These are phyloP conservation scores for Phytophthora quininea DNA, from an alignment of 352 stramenopile species.

Conservation along the genomic window DNA sequence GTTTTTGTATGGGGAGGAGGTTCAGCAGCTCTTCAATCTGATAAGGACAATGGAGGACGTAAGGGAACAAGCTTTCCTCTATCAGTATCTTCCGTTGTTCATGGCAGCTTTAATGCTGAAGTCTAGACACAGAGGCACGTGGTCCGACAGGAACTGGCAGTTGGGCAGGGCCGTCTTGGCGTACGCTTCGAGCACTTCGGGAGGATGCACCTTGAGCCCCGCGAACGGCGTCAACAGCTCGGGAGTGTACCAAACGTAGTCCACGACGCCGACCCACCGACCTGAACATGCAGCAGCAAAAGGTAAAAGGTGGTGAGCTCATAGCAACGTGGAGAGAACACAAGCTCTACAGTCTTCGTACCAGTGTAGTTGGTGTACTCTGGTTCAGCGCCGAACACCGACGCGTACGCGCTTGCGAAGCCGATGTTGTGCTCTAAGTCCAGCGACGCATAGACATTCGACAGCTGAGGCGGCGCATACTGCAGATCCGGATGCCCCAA, in stretches of 20 bases:
- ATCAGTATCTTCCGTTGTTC: slow-evolving; percentile 63
- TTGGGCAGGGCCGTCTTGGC: slow-evolving; percentile 94
- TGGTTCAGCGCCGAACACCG: slow-evolving; percentile 95
- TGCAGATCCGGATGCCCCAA: slow-evolving; percentile 92
- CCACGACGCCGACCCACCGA: slow-evolving; percentile 94
- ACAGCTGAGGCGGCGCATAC: slow-evolving; percentile 65
- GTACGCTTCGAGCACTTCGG: slow-evolving; percentile 88
- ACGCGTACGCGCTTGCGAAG: slow-evolving; percentile 95
- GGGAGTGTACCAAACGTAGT: slow-evolving; percentile 99
- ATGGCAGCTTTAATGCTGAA: slow-evolving; percentile 80
- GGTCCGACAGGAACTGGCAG: slow-evolving; percentile 96
- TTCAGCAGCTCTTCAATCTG: slow-evolving; percentile 10
- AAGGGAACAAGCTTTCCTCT: slow-evolving; percentile 25
- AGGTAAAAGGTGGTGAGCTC: background rate
- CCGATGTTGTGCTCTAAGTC: slow-evolving; percentile 93
- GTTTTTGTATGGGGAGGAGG: slow-evolving; percentile 17
- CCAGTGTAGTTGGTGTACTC: slow-evolving; percentile 98
- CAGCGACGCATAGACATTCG: slow-evolving; percentile 77
- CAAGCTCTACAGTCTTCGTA: slow-evolving; percentile 16
- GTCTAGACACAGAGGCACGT: slow-evolving; percentile 93
- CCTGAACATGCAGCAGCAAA: slow-evolving; percentile 36
- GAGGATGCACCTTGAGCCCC: slow-evolving; percentile 93
- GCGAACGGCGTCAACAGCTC: slow-evolving; percentile 93
- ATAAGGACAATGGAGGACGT: slow-evolving; percentile 8
- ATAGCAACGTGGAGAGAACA: no score